Percentiles rank a stretch among this genome's conserved stretches.
Evolutionary conservation across 2,329 filamentous ascomycete genomes (phyloP).

Genomic region (Pseudogymnoascus sp.): DNA sequence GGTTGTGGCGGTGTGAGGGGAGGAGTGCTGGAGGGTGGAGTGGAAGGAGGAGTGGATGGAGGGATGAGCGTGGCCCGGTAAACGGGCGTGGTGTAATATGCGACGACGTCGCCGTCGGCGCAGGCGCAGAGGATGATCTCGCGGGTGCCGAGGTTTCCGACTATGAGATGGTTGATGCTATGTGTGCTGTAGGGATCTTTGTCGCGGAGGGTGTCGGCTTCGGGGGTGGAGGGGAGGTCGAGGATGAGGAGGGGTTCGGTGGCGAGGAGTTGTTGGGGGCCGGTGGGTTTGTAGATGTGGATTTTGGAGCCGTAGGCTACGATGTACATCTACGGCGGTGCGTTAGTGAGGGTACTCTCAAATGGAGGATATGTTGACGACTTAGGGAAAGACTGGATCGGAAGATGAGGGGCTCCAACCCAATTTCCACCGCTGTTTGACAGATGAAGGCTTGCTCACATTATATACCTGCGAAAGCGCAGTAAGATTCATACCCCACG

Average conservation of each 20-base stretch:
- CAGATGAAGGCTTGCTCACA: slow-evolving; percentile 28
- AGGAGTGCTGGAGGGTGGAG: background rate
- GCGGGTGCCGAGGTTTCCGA: slow-evolving; percentile 58
- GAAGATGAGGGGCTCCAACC: background rate
- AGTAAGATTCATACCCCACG: slow-evolving; percentile 46
- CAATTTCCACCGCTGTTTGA: background rate
- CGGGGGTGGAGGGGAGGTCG: slow-evolving; percentile 31
- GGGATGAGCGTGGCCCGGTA: background rate
- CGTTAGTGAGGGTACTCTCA: background rate
- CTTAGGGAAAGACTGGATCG: background rate
- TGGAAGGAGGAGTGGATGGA: background rate
- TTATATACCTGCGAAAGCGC: slow-evolving; percentile 50
- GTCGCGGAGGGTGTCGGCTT: slow-evolving; percentile 39
- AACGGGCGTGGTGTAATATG: slow-evolving; percentile 48
- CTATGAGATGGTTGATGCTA: slow-evolving; percentile 58
- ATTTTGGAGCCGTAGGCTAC: slow-evolving; percentile 48
- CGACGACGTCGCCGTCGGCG: slow-evolving; percentile 68
- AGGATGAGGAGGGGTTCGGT: slow-evolving; percentile 42
- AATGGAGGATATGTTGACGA: background rate
- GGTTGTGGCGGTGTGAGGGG: background rate
- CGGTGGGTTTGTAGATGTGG: slow-evolving; percentile 45
- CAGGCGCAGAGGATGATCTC: slow-evolving; percentile 61
- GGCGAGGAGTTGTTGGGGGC: slow-evolving; percentile 40
- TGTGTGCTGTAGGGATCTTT: slow-evolving; percentile 45
- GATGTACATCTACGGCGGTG: slow-evolving; percentile 45